Percentiles rank a stretch among this genome's conserved stretches.
These are phyloP conservation scores for Exophiala oligosperma DNA, from an alignment of 2,329 filamentous ascomycete species.

Conservation along the genomic window DNA sequence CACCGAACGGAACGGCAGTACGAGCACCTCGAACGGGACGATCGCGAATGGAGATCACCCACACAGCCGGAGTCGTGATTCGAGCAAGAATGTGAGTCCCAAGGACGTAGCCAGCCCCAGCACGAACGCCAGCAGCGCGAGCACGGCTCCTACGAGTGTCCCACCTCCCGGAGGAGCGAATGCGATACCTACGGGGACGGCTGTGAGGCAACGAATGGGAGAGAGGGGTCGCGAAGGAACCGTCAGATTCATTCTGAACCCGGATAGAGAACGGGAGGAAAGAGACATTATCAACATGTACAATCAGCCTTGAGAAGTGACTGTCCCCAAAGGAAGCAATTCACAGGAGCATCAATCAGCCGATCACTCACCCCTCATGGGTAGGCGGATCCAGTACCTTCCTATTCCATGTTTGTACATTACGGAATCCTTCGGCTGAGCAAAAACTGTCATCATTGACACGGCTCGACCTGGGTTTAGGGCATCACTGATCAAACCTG, in stretches of 20 bases:
- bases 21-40: constrained; percentile 10
- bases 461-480: too few species aligned
- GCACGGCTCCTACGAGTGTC: constrained; percentile 15
- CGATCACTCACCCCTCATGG: too few species aligned
- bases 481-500: too few species aligned
- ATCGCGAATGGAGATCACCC: constrained; percentile 6
- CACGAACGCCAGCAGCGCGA: constrained; percentile 7
- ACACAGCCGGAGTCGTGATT: neutral
- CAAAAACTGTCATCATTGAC: too few species aligned
- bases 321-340: too few species aligned
- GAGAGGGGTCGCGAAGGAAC: constrained; percentile 66
- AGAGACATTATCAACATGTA: constrained; percentile 63
- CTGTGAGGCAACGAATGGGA: constrained; percentile 31
- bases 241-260: constrained; percentile 85
- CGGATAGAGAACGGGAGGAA: constrained; percentile 71
- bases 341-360: constrained; percentile 17
- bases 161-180: constrained; percentile 3
- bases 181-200: too few species aligned
- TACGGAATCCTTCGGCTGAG: too few species aligned
- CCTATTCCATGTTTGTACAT: too few species aligned
- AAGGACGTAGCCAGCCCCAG: constrained; percentile 21
- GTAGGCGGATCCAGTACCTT: too few species aligned
- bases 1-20: neutral
- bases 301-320: neutral
- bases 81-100: constrained; percentile 24